Evolutionary conservation across 2,329 filamentous ascomycete genomes (phyloP), one percentile per base, ranked within the genome.

Genomic region (Taxawa tesnikishii): DNA sequence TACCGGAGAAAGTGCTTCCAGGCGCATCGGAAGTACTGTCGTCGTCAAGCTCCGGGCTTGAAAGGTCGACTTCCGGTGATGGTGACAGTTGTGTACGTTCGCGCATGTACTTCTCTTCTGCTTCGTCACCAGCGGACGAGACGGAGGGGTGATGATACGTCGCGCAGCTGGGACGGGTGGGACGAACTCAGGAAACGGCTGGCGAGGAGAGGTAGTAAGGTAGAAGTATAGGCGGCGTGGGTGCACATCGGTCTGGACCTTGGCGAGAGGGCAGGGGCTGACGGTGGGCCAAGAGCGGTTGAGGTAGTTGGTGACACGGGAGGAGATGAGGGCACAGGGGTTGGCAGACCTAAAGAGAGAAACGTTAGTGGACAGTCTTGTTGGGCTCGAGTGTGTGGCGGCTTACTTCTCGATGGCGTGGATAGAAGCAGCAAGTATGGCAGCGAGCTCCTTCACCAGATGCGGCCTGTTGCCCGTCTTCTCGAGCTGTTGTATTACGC

Each of bases 211-310:
- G n/a, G 82, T 93, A 24, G 84, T 93, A 38, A 98, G 73, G 61
- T 87, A 96, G 62, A 92, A 96, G 65, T 94, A 96, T 28, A 92
- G 87, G 57, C 90, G 83, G 52, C 88, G 81, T 13, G 90, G 90
- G 54, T 96, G 88, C 26, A 88, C 80, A 25, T 82, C 78, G 54
- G 94, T 84, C 33, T 94, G 73, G 58, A 94, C 84, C 62, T 96
- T 96, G 31, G 83, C 83, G 34, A 96, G 63, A 3, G 90, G 88
- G 58, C 90, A 96, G 32, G 81, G 83, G 31, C 79, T 68, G 31
- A 78, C 62, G 6, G 79, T 74, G 16, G 75, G 82, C 87, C 73
- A 81, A 33, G 82, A 62, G 44, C 90, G 83, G 63, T 93, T 92
- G 50, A 94, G 69, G 59, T 92, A 98, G 19, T 81, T 75, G 25